A percentile compares a stretch with the other conserved stretches of the same genome.
phyloP scores from a whole-genome alignment of 345 rosid species.

The Pelargonium nanum region DNA sequence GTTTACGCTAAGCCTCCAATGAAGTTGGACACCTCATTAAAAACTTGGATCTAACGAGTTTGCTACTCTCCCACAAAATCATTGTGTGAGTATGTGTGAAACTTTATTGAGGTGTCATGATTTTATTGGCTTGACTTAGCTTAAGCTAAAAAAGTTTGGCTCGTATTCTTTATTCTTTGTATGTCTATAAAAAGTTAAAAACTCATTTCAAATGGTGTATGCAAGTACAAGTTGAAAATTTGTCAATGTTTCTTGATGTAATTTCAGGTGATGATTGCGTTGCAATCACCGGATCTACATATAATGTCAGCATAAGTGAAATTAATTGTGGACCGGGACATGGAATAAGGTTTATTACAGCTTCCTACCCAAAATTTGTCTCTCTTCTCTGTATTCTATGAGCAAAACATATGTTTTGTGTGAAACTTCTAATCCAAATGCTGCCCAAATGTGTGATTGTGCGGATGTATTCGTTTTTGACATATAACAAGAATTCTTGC shows the following conservation, averaged over 20 bases:
- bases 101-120: no score
- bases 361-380: background rate
- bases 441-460: background rate
- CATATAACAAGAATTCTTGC: background rate
- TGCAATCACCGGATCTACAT: slow-evolving; percentile 22
- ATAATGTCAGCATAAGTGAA: slow-evolving; percentile 21
- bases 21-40: no score
- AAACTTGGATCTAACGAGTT: no score
- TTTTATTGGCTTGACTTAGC: no score
- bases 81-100: no score
- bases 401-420: background rate
- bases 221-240: background rate
- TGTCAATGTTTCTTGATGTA: background rate
- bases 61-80: no score
- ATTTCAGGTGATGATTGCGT: slow-evolving; percentile 49
- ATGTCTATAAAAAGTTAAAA: background rate
- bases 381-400: background rate
- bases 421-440: background rate
- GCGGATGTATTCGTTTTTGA: background rate
- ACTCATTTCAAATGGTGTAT: background rate
- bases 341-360: slow-evolving; percentile 34
- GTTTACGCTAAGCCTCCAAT: no score
- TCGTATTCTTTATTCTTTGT: no score
- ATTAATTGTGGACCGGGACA: slow-evolving; percentile 60
- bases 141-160: no score